Evolutionary conservation across 2,329 filamentous ascomycete genomes (phyloP), one percentile per base, ranked within the genome.

Genomic region (Microsporum ferrugineum): DNA sequence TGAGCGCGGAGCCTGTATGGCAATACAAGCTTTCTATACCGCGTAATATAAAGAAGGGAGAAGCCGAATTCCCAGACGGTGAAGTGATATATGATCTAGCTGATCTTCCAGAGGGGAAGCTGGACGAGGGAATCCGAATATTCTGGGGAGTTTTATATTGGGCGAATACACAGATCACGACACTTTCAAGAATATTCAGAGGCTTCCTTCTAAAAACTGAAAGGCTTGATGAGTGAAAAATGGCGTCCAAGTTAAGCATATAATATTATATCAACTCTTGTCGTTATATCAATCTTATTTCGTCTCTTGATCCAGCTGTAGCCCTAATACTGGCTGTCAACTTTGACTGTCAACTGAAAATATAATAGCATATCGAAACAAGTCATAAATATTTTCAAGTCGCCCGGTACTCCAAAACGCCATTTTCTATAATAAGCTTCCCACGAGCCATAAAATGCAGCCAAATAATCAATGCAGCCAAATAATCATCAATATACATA

Each of bases 1-100:
- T 96, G 17, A 88, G 96, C 71, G 92, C 91, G 1, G 75, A 82
- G 49, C 86, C 92, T 71, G 80, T 79, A 1, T 97, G 92, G 92
- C 87, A 72, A 60, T 77, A 78, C 64, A 68, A 67, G 45, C 70
- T 78, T 3, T 70, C 69, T 59, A 71, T 75, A 27, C 76, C 76
- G 0, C 45, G 74, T 27, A 62, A 41, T 29, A 60, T 34, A 61
- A 63, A 56, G 17, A 56, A 53, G 36, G 58, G 58, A 14, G 47
- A 60, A 29, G 34, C 45, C 6, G 27, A 38, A 12, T 59, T 74
- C 17, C 69, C 70, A 2, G 67, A 71, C 14, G 73, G 73, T 3
- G 64, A 66, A 57, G 69, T 73, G 6, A 27, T 75, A n/a, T 59
- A 69, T 59, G 73, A 75, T 62, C 64, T 65, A 0, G 61, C 67